phyloP scores from a whole-genome alignment of 2,329 filamentous ascomycete species.

The Sporothrix luriei region DNA sequence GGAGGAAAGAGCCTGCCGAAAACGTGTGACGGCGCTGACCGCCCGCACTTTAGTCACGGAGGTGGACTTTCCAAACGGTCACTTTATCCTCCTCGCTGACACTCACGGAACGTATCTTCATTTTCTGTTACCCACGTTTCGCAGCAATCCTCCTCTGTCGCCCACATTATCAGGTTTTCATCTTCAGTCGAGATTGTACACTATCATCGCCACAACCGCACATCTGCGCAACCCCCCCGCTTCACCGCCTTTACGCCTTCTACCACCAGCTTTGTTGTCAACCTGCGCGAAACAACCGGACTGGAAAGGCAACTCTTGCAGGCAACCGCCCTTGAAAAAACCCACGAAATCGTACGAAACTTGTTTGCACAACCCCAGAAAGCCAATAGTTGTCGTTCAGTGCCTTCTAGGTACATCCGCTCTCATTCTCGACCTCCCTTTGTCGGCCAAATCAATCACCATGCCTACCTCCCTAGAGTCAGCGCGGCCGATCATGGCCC shows the following conservation, averaged over 20 bases:
- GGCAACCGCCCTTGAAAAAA: background rate
- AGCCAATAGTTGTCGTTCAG: background rate
- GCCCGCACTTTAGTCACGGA: slow-evolving; percentile 26
- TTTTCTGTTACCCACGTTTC: slow-evolving; percentile 1
- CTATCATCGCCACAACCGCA: background rate
- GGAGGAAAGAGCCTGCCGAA: slow-evolving; percentile 19
- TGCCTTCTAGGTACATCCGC: background rate
- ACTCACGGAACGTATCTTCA: slow-evolving; percentile 1
- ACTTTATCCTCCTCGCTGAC: background rate
- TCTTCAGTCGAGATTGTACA: background rate
- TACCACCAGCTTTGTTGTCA: background rate
- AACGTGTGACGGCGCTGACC: slow-evolving; percentile 27
- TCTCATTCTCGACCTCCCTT: background rate
- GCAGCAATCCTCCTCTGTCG: background rate
- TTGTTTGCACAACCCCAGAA: background rate
- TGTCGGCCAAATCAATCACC: background rate
- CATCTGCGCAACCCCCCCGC: background rate
- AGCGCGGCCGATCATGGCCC: slow-evolving; percentile 64
- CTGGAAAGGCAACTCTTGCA: background rate
- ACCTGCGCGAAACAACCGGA: background rate
- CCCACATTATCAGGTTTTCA: background rate
- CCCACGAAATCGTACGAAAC: background rate
- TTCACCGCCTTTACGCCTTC: slow-evolving; percentile 6
- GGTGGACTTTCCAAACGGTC: slow-evolving; percentile 14
- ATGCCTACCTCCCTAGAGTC: slow-evolving; percentile 65